Conservation (phyloP, 2,329 filamentous ascomycete species). For the Ophiostoma australiae region DNA sequence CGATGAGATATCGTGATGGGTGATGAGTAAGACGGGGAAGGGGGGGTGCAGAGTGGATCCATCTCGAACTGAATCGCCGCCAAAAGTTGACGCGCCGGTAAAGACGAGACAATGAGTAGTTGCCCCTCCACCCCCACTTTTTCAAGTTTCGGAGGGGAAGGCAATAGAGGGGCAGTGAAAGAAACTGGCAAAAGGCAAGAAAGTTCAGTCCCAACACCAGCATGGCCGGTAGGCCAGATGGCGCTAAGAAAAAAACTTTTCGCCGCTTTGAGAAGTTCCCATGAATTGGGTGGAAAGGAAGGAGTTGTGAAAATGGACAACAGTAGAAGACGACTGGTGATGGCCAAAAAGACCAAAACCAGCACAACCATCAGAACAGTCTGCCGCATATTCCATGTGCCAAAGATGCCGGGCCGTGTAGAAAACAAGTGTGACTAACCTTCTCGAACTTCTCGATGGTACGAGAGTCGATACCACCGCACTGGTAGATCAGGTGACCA, state of each 20-base stretch:
- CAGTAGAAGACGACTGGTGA: not conserved
- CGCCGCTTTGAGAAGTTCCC: not conserved
- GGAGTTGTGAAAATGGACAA: not conserved
- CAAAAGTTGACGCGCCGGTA: not conserved
- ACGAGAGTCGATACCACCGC: conserved; percentile 99
- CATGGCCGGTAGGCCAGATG: conserved; percentile 27
- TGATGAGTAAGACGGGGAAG: not conserved
- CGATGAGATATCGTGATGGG: not conserved
- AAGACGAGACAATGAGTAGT: not conserved
- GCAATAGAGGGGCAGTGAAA: conserved; percentile 17
- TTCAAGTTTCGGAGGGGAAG: conserved; percentile 18
- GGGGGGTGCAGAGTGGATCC: not conserved
- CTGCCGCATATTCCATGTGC: not conserved
- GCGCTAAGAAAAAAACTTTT: conserved; percentile 28
- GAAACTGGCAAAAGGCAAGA: conserved; percentile 19
- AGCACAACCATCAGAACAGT: not conserved
- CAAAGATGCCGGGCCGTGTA: not conserved
- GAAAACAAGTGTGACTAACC: conserved; percentile 52
- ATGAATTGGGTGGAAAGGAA: conserved; percentile 14
- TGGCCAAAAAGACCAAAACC: not conserved
- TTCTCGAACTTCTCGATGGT: conserved; percentile 99
- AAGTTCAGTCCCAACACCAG: not conserved
- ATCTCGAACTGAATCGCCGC: not conserved
- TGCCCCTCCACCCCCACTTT: conserved; percentile 28
- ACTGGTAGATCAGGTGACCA: conserved; percentile 99